Percentiles rank a stretch among this genome's conserved stretches.
These are phyloP conservation scores for Coemansia sp. DNA, from an alignment of 371 early-diverging fungal species.

Conservation along the genomic window DNA sequence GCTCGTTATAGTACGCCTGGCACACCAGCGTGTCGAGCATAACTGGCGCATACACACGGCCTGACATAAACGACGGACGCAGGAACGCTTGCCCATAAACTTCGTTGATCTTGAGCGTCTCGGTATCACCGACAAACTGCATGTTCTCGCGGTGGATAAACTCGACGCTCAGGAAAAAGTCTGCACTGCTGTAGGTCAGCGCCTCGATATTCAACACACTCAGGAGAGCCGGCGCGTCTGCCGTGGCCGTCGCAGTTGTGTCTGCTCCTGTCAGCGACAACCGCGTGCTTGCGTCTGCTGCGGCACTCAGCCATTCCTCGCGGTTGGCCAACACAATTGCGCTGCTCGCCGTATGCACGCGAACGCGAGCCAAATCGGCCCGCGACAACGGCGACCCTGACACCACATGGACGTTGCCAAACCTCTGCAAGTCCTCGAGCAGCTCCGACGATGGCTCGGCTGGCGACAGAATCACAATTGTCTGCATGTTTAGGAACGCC, in stretches of 20 bases:
- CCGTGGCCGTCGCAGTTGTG: conserved; percentile 50
- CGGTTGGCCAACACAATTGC: conserved; percentile 60
- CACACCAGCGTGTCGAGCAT: conserved; percentile 69
- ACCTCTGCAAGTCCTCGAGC: conserved; percentile 51
- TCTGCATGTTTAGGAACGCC: conserved; percentile 46
- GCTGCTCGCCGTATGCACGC: conserved; percentile 55
- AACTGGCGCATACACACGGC: conserved; percentile 60
- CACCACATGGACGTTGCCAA: conserved; percentile 58
- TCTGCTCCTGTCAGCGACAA: conserved; percentile 48
- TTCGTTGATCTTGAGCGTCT: conserved; percentile 54
- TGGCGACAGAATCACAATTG: conserved; percentile 62
- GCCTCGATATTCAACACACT: conserved; percentile 67
- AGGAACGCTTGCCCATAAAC: conserved; percentile 56
- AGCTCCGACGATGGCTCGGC: conserved; percentile 50
- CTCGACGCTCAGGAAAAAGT: conserved; percentile 65
- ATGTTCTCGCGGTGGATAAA: conserved; percentile 68
- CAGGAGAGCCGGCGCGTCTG: conserved; percentile 64
- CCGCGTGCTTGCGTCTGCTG: conserved; percentile 22
- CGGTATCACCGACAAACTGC: conserved; percentile 65
- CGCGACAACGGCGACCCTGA: conserved; percentile 60
- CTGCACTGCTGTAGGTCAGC: conserved; percentile 51
- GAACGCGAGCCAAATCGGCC: conserved; percentile 58
- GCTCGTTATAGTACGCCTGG: conserved; percentile 63
- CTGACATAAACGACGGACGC: conserved; percentile 63
- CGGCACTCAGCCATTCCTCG: conserved; percentile 37